These are phyloP conservation scores for Cercospora sp. DNA, from an alignment of 2,329 filamentous ascomycete species.

Conservation along the genomic window DNA sequence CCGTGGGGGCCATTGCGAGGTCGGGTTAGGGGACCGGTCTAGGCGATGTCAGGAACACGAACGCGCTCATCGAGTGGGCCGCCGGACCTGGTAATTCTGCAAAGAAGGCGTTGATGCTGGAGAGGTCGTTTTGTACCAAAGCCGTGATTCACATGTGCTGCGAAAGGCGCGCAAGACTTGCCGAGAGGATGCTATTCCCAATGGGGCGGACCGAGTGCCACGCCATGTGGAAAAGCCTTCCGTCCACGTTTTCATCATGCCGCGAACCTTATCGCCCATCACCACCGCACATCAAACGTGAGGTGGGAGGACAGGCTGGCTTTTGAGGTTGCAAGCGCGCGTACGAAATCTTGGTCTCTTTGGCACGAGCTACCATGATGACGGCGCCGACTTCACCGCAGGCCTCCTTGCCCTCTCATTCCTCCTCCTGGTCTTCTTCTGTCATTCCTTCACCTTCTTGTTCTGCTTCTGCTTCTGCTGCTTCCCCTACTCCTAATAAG, in stretches of 20 bases:
- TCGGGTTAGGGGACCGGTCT: slow-evolving; percentile 34
- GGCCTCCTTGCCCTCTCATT: slow-evolving; percentile 22
- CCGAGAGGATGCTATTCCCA: neutral
- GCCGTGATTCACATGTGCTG: neutral
- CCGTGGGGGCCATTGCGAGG: slow-evolving; percentile 19
- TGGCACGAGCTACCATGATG: slow-evolving; percentile 13
- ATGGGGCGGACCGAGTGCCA: neutral
- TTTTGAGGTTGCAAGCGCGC: slow-evolving; percentile 14
- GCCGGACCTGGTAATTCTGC: slow-evolving; percentile 6
- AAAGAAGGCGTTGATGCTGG: neutral
- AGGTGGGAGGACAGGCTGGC: slow-evolving; percentile 5
- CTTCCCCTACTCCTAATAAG: slow-evolving; percentile 16
- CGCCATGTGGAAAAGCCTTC: slow-evolving; percentile 6
- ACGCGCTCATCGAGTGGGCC: slow-evolving; percentile 23
- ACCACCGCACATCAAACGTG: slow-evolving; percentile 10
- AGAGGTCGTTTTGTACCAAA: neutral
- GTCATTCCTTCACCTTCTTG: slow-evolving; percentile 11
- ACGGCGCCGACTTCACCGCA: slow-evolving; percentile 22
- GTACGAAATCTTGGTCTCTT: slow-evolving; percentile 12
- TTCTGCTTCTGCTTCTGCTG: slow-evolving; percentile 17
- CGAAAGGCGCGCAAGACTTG: neutral
- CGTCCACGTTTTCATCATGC: slow-evolving; percentile 8
- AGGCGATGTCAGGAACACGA: slow-evolving; percentile 39
- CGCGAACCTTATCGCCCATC: slow-evolving; percentile 7
- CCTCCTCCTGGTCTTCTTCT: slow-evolving; percentile 19